A percentile compares a stretch with the other conserved stretches of the same genome.
Conservation (phyloP, 176 grass and related monocot species). For the Hsuehochloa calcarea region DNA sequence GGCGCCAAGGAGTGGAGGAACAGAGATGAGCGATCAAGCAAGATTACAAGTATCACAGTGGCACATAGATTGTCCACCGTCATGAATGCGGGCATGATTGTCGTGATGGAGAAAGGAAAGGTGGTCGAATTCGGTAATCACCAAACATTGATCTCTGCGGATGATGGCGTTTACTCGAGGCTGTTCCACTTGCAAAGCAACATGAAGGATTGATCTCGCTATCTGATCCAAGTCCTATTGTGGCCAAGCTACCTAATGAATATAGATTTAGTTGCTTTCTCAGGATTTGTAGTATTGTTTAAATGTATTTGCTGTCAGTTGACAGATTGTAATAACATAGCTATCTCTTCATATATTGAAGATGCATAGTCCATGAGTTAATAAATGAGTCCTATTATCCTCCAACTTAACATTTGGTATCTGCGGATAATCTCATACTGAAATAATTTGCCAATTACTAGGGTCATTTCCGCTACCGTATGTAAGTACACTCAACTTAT, state of each 20-base stretch:
- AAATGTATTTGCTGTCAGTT: conserved; percentile 21
- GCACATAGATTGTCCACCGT: conserved; percentile 52
- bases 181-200: conserved; percentile 46
- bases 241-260: background rate
- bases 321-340: conserved; percentile 32
- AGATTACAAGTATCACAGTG: conserved; percentile 44
- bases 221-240: background rate
- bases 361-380: background rate
- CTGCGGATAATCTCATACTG: background rate
- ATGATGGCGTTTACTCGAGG: conserved; percentile 39
- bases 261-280: conserved; percentile 33
- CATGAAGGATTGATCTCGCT: conserved; percentile 36
- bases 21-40: background rate
- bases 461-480: background rate
- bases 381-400: background rate
- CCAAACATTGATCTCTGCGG: conserved; percentile 24
- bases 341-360: conserved; percentile 17
- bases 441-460: background rate
- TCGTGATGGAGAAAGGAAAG: conserved; percentile 52
- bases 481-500: background rate
- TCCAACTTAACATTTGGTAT: background rate
- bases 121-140: conserved; percentile 42
- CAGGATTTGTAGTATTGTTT: background rate
- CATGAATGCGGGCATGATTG: conserved; percentile 36
- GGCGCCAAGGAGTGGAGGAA: conserved; percentile 24